These are phyloP conservation scores for Boletus insuetus DNA, from an alignment of 768 basidiomycete genomes.

Conservation along the genomic window DNA sequence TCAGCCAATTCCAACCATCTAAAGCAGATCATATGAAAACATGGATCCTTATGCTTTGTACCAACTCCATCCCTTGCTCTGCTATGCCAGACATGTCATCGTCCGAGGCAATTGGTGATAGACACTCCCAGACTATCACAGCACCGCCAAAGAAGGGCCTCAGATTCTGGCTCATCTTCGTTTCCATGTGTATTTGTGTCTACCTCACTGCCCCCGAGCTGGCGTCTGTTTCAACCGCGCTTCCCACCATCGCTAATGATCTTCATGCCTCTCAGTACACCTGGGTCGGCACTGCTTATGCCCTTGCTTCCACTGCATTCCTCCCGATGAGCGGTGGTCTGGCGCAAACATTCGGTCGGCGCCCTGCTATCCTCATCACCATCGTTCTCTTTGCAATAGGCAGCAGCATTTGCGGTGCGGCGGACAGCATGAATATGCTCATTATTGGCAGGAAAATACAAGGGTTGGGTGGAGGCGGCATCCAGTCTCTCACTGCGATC, in stretches of 20 bases:
- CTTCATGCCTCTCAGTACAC: slow-evolving; percentile 38
- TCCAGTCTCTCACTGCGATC: slow-evolving; percentile 38
- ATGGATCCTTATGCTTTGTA: too few relatives aligned
- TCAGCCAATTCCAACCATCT: too few relatives aligned
- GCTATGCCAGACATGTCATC: too few relatives aligned
- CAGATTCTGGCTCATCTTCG: slow-evolving; percentile 33
- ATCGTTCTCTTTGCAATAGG: slow-evolving; percentile 41
- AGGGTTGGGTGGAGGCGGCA: slow-evolving; percentile 41
- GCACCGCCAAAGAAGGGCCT: too few relatives aligned
- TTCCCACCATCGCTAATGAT: slow-evolving; percentile 40
- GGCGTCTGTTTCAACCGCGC: slow-evolving; percentile 37
- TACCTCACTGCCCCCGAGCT: slow-evolving; percentile 34
- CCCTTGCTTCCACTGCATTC: slow-evolving; percentile 39
- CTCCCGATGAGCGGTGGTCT: slow-evolving; percentile 40
- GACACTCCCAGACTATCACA: too few relatives aligned
- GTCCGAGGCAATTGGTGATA: too few relatives aligned
- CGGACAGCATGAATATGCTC: slow-evolving; percentile 39
- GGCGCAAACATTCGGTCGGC: slow-evolving; percentile 41
- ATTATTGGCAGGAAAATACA: slow-evolving; percentile 43
- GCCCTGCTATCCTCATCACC: slow-evolving; percentile 29
- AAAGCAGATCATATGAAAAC: too few relatives aligned
- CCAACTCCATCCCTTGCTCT: too few relatives aligned
- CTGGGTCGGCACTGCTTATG: slow-evolving; percentile 47
- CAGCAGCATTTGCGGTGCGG: slow-evolving; percentile 40
- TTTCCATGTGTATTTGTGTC: slow-evolving; percentile 26